Evolutionary conservation across 768 basidiomycete species (phyloP).

Genomic region (Mrakia hoshinonis): DNA sequence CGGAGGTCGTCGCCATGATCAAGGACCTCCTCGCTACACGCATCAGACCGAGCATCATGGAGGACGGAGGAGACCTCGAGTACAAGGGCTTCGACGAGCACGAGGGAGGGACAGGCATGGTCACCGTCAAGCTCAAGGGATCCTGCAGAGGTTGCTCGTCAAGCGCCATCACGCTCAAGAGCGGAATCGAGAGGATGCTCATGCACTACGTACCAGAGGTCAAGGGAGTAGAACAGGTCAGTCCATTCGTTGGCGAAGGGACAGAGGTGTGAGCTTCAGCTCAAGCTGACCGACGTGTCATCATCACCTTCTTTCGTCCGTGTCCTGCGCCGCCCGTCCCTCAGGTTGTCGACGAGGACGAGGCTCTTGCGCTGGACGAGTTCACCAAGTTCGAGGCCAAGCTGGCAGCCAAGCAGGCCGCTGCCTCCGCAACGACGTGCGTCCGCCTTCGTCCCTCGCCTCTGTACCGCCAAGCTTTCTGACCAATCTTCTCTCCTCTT

Average conservation of each 20-base stretch:
- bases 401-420: conserved; percentile 44
- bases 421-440: no score
- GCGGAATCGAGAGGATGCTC: conserved; percentile 94
- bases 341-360: conserved; percentile 83
- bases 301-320: not conserved
- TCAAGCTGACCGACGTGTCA: conserved; percentile 13
- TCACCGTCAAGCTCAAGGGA: conserved; percentile 86
- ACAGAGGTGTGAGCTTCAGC: not conserved
- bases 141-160: conserved; percentile 93
- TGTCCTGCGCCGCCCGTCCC: not conserved
- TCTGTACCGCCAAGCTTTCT: no score
- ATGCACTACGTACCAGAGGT: conserved; percentile 88
- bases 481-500: no score
- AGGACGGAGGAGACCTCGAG: conserved; percentile 97
- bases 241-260: not conserved
- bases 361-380: conserved; percentile 73
- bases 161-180: conserved; percentile 89
- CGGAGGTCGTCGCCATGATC: conserved; percentile 96
- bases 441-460: no score
- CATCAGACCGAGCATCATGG: conserved; percentile 94
- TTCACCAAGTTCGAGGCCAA: conserved; percentile 78
- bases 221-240: conserved; percentile 41
- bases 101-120: conserved; percentile 49
- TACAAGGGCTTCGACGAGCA: conserved; percentile 81
- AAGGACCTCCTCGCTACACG: conserved; percentile 93